Percentiles rank a stretch among this genome's conserved stretches.
Evolutionary conservation across 352 stramenopile genomes (phyloP).

Genomic region (Globisporangium spinosum): DNA sequence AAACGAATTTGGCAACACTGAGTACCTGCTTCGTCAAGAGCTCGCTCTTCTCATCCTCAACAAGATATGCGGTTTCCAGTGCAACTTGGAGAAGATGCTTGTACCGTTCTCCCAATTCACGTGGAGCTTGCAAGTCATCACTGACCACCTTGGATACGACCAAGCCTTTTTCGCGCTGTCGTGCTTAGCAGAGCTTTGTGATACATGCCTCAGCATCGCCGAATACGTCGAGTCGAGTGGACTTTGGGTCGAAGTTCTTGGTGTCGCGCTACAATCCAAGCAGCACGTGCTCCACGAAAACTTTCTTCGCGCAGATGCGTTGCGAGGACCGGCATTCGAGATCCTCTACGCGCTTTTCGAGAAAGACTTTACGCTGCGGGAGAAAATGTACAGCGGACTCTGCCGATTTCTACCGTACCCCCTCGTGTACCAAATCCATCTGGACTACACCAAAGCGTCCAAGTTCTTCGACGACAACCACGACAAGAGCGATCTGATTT

Average conservation of each 20-base stretch:
- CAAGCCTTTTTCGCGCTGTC: slow-evolving; percentile 76
- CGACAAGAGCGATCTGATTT: slow-evolving; percentile 81
- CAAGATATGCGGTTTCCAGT: slow-evolving; percentile 76
- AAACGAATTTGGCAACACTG: slow-evolving; percentile 68
- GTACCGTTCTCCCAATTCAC: slow-evolving; percentile 74
- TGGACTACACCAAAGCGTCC: slow-evolving; percentile 63
- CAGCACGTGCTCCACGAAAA: slow-evolving; percentile 82
- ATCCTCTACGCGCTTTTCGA: slow-evolving; percentile 72
- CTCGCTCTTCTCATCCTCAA: slow-evolving; percentile 72
- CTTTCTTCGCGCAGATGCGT: slow-evolving; percentile 67
- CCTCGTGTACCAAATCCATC: slow-evolving; percentile 79
- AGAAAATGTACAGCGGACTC: slow-evolving; percentile 71
- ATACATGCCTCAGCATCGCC: slow-evolving; percentile 68
- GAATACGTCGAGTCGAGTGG: slow-evolving; percentile 73
- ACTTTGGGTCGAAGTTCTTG: slow-evolving; percentile 76
- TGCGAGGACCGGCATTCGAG: slow-evolving; percentile 77
- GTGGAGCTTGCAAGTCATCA: slow-evolving; percentile 80
- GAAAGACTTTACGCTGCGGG: slow-evolving; percentile 62
- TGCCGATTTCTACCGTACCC: slow-evolving; percentile 77
- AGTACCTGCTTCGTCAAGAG: slow-evolving; percentile 76
- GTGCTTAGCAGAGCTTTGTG: slow-evolving; percentile 73
- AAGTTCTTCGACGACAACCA: slow-evolving; percentile 84
- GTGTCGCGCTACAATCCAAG: slow-evolving; percentile 70
- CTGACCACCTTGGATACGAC: slow-evolving; percentile 75
- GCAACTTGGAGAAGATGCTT: slow-evolving; percentile 66